A percentile compares a stretch with the other conserved stretches of the same genome.
Conservation (phyloP, 75 land plant species). For the Cryptomeria japonica region DNA sequence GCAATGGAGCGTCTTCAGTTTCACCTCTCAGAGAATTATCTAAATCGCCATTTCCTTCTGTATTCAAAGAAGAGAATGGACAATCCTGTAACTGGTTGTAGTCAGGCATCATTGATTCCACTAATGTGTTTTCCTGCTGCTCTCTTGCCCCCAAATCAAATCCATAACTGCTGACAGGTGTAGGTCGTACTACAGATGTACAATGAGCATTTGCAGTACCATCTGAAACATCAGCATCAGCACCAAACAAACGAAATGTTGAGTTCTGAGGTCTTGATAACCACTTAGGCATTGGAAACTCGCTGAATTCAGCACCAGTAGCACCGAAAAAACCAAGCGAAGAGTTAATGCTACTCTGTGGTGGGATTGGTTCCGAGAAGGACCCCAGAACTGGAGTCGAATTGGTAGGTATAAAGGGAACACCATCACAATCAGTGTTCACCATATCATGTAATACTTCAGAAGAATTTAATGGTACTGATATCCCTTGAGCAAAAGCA, state of each 20-base stretch:
- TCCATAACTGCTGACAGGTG: conserved; percentile 41
- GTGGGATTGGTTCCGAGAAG: conserved; percentile 28
- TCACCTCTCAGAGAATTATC: conserved; percentile 58
- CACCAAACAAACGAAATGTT: conserved; percentile 50
- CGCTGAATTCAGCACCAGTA: conserved; percentile 46
- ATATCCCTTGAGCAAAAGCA: conserved; percentile 10
- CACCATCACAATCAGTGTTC: conserved; percentile 19
- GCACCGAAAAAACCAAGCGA: conserved; percentile 33
- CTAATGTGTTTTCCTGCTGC: conserved; percentile 7
- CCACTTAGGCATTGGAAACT: conserved; percentile 35
- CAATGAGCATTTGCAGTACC: conserved; percentile 19
- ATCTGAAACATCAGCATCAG: conserved; percentile 52
- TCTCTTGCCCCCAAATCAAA: conserved; percentile 28
- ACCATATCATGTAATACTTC: conserved; percentile 23
- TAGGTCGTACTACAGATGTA: conserved; percentile 25
- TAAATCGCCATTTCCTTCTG: conserved; percentile 35
- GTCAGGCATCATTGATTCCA: conserved; percentile 23
- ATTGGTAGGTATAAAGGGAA: conserved; percentile 24
- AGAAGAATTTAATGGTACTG: conserved; percentile 13
- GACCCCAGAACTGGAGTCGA: conserved; percentile 28
- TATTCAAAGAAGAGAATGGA: conserved; percentile 21
- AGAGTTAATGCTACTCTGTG: conserved; percentile 23
- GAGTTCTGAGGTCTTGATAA: conserved; percentile 31
- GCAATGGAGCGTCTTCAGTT: conserved; percentile 67
- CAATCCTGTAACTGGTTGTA: conserved; percentile 20